Evolutionary conservation across 2,329 filamentous ascomycete genomes (phyloP), one percentile per base, ranked within the genome.

Genomic region (Fragosphaeria purpurea): DNA sequence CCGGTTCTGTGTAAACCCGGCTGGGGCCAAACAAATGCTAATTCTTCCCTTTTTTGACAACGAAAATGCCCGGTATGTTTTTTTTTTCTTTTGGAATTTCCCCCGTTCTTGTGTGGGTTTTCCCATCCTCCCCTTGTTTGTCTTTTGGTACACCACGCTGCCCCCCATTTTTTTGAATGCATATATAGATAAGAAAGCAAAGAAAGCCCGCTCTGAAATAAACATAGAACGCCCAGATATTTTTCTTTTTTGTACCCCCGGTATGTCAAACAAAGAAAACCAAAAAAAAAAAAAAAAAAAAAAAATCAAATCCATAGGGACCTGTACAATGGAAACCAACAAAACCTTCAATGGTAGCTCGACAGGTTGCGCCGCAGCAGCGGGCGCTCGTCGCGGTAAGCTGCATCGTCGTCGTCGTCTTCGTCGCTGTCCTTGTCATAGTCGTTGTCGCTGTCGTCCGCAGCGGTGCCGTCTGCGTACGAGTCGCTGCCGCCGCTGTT

Each of bases 301-400:
- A 22, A 22, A 22, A 22, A 22, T 22, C 22, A 22, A 22, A 22
- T 22, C 22, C 22, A 22, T 22, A 3, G 22, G 22, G 22, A 22
- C 22, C 22, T 22, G 22, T 22, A 22, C 22, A 22, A 22, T 22
- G 22, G 22, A 22, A 22, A 22, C 22, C 22, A 22, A 22, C 22
- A 22, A 22, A 22, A 22, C 22, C 22, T 22, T 44, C 12, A 45
- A 30, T 53, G 47, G 48, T 50, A 50, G 39, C 54, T 55, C 39
- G 58, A 57, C 46, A 54, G 43, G 54, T 60, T 61, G 35, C 66
- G 62, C 52, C 65, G 56, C 45, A 69, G 54, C 4, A 67, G 47
- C 12, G 71, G 71, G 44, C 70, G 62, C 50, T 68, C 65, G 46
- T 72, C 71, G 65, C 56, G 44, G 30, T 51, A 40, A n/a, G 46